Evolutionary conservation across 345 rosid genomes (phyloP), one percentile per base, ranked within the genome.

Genomic region (Sonneratia alba): DNA sequence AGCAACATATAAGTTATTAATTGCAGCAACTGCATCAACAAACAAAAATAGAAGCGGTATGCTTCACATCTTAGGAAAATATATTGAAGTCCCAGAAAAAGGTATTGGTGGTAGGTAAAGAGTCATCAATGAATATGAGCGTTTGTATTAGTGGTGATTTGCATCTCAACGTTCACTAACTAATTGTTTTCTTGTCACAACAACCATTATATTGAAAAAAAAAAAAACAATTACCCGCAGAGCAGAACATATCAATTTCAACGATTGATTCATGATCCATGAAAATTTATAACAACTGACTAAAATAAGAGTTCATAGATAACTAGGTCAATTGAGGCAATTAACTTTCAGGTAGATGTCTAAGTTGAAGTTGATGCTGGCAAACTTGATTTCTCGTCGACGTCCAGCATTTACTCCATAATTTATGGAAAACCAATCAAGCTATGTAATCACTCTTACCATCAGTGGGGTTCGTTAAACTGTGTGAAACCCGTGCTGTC

Each of bases 21-120:
- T 91, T 1, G 97, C 99, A 66, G 96, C 81, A 80, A 92, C 99
- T 96, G 81, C 71, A 72, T 72, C 77, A 75, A 84, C 7, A 62
- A 13, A 62, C 38, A 62, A 13, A 62, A 62, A 27, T 4, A n/a
- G 2, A 57, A 57, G 63, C 7, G 10, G 37, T 7, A 11, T 24
- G 66, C 16, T 62, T 62, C 13, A 16, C 11, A 0, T 0, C 66
- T 22, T 13, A 62, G 10, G 37, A 27, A 10, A 4, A 62, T 24
- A 62, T 24, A 36, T 62, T 11, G 34, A 27, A 34, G 12, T 11
- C 37, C 38, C 38, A 14, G 15, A 7, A 8, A 32, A 8, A 61
- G 37, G 66, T 62, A 24, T 32, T 34, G 4, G 38, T 13, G 38
- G 66, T 27, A 62, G 66, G 38, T 62, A 62, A 24, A 13, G 66